These are phyloP conservation scores for Lichtheimia hyalospora DNA, from an alignment of 371 early-diverging fungal species.

Conservation along the genomic window DNA sequence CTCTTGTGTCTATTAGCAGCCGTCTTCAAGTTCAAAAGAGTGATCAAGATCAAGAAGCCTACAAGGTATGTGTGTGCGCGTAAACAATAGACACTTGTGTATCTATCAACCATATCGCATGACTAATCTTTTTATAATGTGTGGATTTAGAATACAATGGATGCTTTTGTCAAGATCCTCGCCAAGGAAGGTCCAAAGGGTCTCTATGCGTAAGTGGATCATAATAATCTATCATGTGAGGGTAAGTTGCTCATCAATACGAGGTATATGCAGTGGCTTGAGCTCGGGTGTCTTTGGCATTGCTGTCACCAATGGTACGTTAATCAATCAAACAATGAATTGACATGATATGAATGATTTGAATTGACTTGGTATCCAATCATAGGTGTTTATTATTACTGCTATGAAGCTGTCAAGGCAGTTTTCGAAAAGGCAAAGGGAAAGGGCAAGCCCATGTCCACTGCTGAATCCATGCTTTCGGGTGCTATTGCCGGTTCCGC, in stretches of 20 bases:
- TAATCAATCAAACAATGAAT: neutral
- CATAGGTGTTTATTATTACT: conserved; percentile 88
- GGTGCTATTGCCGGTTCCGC: conserved; percentile 92
- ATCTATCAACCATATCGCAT: neutral
- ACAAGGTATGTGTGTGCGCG: conserved; percentile 47
- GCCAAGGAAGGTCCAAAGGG: conserved; percentile 87
- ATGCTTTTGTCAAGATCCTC: conserved; percentile 85
- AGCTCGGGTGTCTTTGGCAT: conserved; percentile 95
- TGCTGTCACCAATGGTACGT: conserved; percentile 87
- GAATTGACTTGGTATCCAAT: neutral
- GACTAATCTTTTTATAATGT: neutral
- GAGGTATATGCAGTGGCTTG: conserved; percentile 68
- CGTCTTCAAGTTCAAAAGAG: conserved; percentile 88
- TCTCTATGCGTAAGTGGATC: conserved; percentile 78
- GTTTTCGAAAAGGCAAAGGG: conserved; percentile 72
- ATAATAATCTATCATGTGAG: neutral
- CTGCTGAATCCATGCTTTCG: conserved; percentile 85
- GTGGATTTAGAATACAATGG: conserved; percentile 56
- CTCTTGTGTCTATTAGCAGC: conserved; percentile 88
- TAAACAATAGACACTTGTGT: neutral
- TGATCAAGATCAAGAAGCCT: conserved; percentile 56
- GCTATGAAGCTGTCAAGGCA: conserved; percentile 90
- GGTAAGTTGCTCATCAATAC: neutral
- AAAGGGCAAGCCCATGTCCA: conserved; percentile 66
- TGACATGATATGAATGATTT: neutral